Base-by-base conservation (phyloP, 176 grass and related monocot genomes). In the Musa troglodytarum region DNA sequence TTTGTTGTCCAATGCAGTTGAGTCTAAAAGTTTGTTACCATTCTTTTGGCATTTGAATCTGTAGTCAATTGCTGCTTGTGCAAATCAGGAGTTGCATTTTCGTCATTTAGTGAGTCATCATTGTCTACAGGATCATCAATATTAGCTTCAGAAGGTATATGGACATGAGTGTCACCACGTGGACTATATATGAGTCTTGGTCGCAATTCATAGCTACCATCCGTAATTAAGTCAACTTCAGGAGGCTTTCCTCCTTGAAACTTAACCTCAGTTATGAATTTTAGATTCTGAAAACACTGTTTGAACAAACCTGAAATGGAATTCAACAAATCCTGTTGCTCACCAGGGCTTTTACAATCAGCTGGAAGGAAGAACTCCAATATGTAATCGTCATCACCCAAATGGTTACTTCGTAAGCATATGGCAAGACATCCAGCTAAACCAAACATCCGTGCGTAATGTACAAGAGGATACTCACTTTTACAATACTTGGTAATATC, bases 361-460 rank as follows among this genome's bases (percentile, higher is more conserved):
- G 69, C 13, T 20, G 78, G 69, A 64, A 80, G 78, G 58, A 80
- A 80, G 57, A 73, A 80, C 20, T 80, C 78, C 49, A 80, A 73
- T 80, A 80, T 65, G 69, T 80, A 80, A 73, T 80, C 68, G 34
- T 80, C 78, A 50, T 73, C 15, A 8, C 68, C 69, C 1, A 69
- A 65, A 28, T 73, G 69, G 23, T 43, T 64, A 19, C 69, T 80
- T 53, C 59, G 69, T 73, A 80, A 73, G 49, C 55, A 80, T 65
- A 80, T 53, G 22, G 78, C 56, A 7, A 80, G 55, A 54, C 69
- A 73, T 58, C 78, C 69, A n/a, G 12, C 56, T 52, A 80, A 73
- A 52, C 69, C 69, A 64, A 80, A 80, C 78, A 80, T 73, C 23
- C 57, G 69, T 28, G 78, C 78, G 54, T 80, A 80, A 56, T 80